phyloP scores from a whole-genome alignment of 208 protist species.

The Crithidia thermophila region DNA sequence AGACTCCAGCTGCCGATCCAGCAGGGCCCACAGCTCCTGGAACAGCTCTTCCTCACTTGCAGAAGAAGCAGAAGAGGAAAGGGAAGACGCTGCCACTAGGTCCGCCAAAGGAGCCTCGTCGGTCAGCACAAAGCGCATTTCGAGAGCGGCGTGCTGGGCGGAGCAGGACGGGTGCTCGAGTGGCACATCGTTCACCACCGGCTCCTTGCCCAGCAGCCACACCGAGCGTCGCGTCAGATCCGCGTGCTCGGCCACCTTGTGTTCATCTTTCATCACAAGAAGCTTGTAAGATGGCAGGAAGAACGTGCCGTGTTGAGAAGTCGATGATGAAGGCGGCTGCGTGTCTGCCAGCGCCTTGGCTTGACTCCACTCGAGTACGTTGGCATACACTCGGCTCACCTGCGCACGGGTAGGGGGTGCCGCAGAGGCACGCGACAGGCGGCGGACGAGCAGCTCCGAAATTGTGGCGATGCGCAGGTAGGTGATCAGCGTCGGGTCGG shows the following conservation, averaged over 20 bases:
- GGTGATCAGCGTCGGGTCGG: slow-evolving; percentile 37
- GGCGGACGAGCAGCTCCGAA: slow-evolving; percentile 27
- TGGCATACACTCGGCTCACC: slow-evolving; percentile 26
- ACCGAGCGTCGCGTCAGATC: slow-evolving; percentile 49
- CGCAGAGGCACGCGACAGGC: not conserved
- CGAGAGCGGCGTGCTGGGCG: slow-evolving; percentile 73
- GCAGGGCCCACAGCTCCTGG: slow-evolving; percentile 23
- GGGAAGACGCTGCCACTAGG: not conserved
- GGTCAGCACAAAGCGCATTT: slow-evolving; percentile 60
- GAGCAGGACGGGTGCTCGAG: slow-evolving; percentile 86
- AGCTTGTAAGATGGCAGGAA: slow-evolving; percentile 65
- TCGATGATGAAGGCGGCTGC: not conserved
- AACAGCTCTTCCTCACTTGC: slow-evolving; percentile 25
- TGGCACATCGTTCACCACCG: slow-evolving; percentile 56
- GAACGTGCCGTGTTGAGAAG: slow-evolving; percentile 10
- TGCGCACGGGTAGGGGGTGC: slow-evolving; percentile 1
- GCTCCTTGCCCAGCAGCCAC: slow-evolving; percentile 73
- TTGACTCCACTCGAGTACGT: slow-evolving; percentile 42
- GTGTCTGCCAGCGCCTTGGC: not conserved
- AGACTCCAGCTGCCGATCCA: slow-evolving; percentile 34
- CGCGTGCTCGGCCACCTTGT: slow-evolving; percentile 34
- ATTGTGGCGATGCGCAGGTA: slow-evolving; percentile 58
- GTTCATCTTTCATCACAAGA: slow-evolving; percentile 57
- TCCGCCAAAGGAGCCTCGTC: slow-evolving; percentile 18
- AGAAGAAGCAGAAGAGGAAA: not conserved